These are phyloP conservation scores for Termitomyces sp. DNA, from an alignment of 768 basidiomycete species.

Conservation along the genomic window DNA sequence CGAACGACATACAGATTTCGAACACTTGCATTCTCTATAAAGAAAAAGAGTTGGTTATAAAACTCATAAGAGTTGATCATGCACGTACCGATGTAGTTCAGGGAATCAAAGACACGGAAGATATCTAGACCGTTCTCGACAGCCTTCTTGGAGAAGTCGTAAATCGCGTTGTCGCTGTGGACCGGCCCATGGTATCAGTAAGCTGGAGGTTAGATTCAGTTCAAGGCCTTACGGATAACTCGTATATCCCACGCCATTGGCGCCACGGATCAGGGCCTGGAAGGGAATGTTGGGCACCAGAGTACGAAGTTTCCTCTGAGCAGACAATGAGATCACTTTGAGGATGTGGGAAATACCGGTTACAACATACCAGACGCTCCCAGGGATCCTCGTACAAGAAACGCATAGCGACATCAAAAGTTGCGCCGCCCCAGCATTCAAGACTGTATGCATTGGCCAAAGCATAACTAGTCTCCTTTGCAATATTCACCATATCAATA, in stretches of 20 bases:
- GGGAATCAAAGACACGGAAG: conserved; percentile 98
- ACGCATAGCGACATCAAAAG: conserved; percentile 98
- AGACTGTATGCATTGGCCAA: conserved; percentile 93
- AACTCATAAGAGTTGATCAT: neutral
- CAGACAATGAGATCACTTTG: conserved; percentile 11
- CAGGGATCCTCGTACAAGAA: conserved; percentile 99
- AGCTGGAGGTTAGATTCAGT: neutral
- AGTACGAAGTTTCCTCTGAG: conserved; percentile 83
- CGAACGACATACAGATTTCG: neutral
- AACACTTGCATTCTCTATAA: conserved; percentile 62
- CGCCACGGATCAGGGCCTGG: conserved; percentile 97
- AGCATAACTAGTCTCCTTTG: conserved; percentile 94
- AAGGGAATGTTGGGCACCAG: conserved; percentile 98
- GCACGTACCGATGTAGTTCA: conserved; percentile 88
- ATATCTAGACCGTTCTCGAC: conserved; percentile 99
- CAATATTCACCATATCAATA: conserved; percentile 96
- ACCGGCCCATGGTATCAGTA: neutral
- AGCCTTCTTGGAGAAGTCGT: conserved; percentile 98
- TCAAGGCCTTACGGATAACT: conserved; percentile 77
- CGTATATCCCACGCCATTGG: conserved; percentile 98
- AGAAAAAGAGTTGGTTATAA: conserved; percentile 2
- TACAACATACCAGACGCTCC: conserved; percentile 81
- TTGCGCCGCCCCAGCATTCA: conserved; percentile 99
- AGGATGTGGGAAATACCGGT: neutral
- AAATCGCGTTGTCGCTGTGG: conserved; percentile 91